Evolutionary conservation across 2,329 filamentous ascomycete species (phyloP), one percentile per base, ranked within the genome.

Genomic region (Lachnellula occidentalis): DNA sequence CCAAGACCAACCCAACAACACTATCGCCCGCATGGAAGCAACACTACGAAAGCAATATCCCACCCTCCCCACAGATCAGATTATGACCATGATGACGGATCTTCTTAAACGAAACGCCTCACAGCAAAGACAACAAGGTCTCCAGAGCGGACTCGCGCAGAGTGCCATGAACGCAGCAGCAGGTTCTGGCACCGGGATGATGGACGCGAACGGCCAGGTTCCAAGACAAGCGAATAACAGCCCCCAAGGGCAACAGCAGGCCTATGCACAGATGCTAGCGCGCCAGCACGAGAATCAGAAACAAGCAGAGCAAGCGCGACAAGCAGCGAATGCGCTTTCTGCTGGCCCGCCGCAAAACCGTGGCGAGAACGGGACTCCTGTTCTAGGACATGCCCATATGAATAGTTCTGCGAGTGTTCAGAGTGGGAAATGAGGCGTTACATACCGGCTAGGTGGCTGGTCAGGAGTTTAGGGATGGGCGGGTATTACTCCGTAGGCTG

Each of bases 251-350:
- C n/a, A 19, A 19, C 41, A 19, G 41, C 76, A 78, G 59, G 66
- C 74, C 21, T 79, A 76, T 61, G 77, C 77, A 36, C 76, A 77
- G n/a, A 74, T 78, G 70, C 73, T 80, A 70, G 72, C 76, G 41
- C 74, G 76, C 49, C 73, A 78, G 34, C 78, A 79, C 60, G 66
- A 79, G 57, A 71, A 76, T 63, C 77, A 78, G n/a, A 68, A 76
- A 7, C 71, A 70, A 34, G 70, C 67, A n/a, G 69, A 68, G n/a
- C 70, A 68, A 37, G 39, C 66, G 6, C 51, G 54, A 37, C 53
- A 56, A 50, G 51, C 55, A 47, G 51, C 51, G 15, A 58, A 50
- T 54, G 46, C 46, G 27, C 49, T 57, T 11, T 55, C 45, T 5
- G 53, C 51, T 34, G 54, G 52, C 9, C 61, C 62, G 46, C 48